Percentiles rank a stretch among this genome's conserved stretches.
Evolutionary conservation across 1,284 basidiomycete species (phyloP).

Genomic region (Ganoderma lingzhi): DNA sequence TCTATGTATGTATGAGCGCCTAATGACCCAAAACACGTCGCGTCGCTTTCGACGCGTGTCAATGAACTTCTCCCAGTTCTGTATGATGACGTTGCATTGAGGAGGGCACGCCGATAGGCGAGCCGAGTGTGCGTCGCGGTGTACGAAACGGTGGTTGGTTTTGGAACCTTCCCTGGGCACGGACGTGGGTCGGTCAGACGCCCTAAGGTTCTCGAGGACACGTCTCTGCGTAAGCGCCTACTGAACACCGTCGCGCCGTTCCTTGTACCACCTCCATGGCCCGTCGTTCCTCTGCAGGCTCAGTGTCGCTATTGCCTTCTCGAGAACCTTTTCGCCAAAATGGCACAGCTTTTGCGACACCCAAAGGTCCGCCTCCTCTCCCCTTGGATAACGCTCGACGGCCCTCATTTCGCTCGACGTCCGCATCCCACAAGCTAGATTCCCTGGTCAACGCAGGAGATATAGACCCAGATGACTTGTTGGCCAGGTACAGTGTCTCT

Average conservation of each 20-base stretch:
- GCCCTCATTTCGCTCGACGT: conserved; percentile 33
- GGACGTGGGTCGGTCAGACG: neutral
- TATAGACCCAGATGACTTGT: conserved; percentile 84
- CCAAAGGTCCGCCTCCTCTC: conserved; percentile 47
- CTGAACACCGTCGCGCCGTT: conserved; percentile 1
- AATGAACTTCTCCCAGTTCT: neutral
- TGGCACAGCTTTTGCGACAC: conserved; percentile 43
- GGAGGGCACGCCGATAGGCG: neutral
- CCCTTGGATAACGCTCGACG: conserved; percentile 19
- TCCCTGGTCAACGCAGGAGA: conserved; percentile 33
- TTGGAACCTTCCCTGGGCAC: neutral
- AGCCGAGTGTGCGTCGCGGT: neutral
- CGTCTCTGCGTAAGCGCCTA: conserved; percentile 3
- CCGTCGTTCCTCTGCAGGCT: conserved; percentile 40
- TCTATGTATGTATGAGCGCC: conserved; percentile 31
- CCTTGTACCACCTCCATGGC: conserved; percentile 35
- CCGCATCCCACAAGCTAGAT: conserved; percentile 34
- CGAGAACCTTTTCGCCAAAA: conserved; percentile 18
- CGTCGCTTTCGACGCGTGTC: conserved; percentile 6
- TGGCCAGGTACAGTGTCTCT: conserved; percentile 73
- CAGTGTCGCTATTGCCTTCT: conserved; percentile 32
- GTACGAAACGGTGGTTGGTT: neutral
- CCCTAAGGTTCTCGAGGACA: neutral
- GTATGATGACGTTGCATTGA: neutral
- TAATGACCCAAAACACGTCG: conserved; percentile 25